Evolutionary conservation across 805 yeast species (phyloP).

Genomic region (Metschnikowia proteae): DNA sequence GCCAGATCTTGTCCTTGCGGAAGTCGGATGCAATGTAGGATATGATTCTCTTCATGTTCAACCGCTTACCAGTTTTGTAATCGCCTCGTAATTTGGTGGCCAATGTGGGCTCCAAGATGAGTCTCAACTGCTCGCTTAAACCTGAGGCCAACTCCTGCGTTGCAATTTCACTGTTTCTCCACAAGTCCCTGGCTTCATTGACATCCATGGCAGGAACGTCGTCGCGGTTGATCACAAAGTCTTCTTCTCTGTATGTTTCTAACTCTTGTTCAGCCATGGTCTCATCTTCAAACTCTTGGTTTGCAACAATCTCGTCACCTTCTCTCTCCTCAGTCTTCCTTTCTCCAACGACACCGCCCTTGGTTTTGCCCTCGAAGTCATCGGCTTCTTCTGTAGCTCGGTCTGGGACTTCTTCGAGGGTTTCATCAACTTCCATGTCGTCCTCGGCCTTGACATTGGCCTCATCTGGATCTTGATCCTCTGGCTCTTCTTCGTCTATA

Average conservation of each 20-base stretch:
- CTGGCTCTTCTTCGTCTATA: constrained; percentile 62
- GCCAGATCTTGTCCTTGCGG: constrained; percentile 97
- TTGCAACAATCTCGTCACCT: constrained; percentile 13
- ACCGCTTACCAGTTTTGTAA: constrained; percentile 93
- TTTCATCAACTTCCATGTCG: constrained; percentile 29
- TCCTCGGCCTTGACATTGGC: constrained; percentile 27
- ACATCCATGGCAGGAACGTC: constrained; percentile 46
- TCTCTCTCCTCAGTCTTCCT: constrained; percentile 27
- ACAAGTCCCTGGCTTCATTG: constrained; percentile 69
- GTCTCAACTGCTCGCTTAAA: constrained; percentile 85
- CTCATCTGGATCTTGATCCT: constrained; percentile 19
- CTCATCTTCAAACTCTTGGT: constrained; percentile 27
- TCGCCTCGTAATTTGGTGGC: constrained; percentile 96
- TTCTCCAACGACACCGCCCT: constrained; percentile 51
- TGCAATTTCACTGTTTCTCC: constrained; percentile 81
- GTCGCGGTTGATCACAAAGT: constrained; percentile 20
- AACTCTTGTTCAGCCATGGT: constrained; percentile 13
- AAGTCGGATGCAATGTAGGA: constrained; percentile 97
- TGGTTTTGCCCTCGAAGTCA: constrained; percentile 46
- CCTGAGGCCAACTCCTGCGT: constrained; percentile 85
- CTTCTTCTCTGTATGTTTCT: constrained; percentile 13
- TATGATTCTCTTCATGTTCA: constrained; percentile 95
- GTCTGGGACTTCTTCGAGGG: constrained; percentile 25
- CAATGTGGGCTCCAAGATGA: constrained; percentile 90
- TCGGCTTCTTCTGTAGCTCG: constrained; percentile 27